Evolutionary conservation across 352 stramenopile species (phyloP), one percentile per base, ranked within the genome.

Genomic region (Blastocystis sp.): DNA sequence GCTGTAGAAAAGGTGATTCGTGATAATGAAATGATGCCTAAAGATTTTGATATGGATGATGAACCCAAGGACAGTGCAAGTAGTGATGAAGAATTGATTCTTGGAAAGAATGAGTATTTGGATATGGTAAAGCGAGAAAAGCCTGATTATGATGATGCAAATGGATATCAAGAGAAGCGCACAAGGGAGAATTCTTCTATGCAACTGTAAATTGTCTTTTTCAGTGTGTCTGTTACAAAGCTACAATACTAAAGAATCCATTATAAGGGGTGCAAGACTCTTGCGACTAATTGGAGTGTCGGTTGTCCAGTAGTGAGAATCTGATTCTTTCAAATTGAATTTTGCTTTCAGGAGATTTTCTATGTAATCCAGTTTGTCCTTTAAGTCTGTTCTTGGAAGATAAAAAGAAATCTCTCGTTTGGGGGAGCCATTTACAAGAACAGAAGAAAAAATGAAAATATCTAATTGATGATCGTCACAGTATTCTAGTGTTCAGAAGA

Each of bases 11-110:
- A 84, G 73, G 53, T 69, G 30, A 84, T 84, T 42, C 73, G 30
- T 22, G 78, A 89, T 11, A 70, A 58, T 37, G 78, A 89, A 24
- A n/a, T 57, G n/a, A 30, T 79, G 15, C 35, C 35, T 19, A 78
- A 70, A 42, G 78, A 78, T 15, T 79, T 68, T 48, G 78, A 79
- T 30, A 40, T 58, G 19, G 78, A 89, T 24, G 78, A 89, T 27
- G 66, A 79, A 22, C 35, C 56, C 2, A 62, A 64, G 11, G 66
- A 89, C 48, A 70, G 53, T n/a, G 53, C 73, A 17, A 40, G 57
- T 64, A 88, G 27, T 27, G 75, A 87, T 69, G 40, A 87, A 37
- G 75, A 87, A 33, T 42, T 73, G 30, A 69, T 87, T 22, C 27
- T 87, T 24, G 48, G 48, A 11, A 48, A 48, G 40, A 87, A 87